These are phyloP conservation scores for Elasticomyces elasticus DNA, from an alignment of 495 filamentous ascomycete genomes.

Conservation along the genomic window DNA sequence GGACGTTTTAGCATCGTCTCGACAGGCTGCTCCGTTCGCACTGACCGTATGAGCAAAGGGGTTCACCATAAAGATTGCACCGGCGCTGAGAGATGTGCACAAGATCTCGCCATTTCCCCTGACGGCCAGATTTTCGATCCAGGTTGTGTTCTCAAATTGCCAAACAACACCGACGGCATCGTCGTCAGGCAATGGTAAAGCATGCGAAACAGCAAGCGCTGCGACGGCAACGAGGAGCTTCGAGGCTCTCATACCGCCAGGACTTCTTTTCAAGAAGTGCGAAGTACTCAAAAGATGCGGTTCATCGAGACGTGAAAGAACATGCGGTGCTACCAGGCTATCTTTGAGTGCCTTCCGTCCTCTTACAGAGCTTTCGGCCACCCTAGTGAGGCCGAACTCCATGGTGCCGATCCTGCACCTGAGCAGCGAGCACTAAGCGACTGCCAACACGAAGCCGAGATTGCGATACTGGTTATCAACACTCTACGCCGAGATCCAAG, in stretches of 20 bases:
- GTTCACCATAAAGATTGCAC: constrained; percentile 13
- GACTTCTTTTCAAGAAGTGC: not conserved
- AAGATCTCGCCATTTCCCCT: constrained; percentile 9
- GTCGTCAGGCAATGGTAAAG: constrained; percentile 2
- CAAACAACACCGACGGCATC: constrained; percentile 1
- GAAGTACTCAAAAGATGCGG: not conserved
- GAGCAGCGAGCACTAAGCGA: not conserved
- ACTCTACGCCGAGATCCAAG: too few relatives aligned
- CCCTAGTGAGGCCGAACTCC: not conserved
- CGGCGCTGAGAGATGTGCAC: constrained; percentile 7
- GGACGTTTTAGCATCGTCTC: too few relatives aligned
- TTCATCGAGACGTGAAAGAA: not conserved
- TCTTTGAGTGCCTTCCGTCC: not conserved
- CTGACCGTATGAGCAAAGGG: constrained; percentile 7
- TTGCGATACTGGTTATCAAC: not conserved
- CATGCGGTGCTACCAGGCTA: not conserved
- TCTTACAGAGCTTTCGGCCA: too few relatives aligned
- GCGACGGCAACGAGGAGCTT: not conserved
- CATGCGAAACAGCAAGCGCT: not conserved
- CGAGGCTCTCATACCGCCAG: not conserved
- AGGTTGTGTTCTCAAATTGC: constrained; percentile 11
- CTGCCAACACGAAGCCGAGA: not conserved
- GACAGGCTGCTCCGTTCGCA: too few relatives aligned
- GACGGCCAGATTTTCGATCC: constrained; percentile 20
- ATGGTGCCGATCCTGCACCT: not conserved